Evolutionary conservation across 768 basidiomycete species (phyloP), one percentile per base, ranked within the genome.

Genomic region (Boletus tylopilopsis): DNA sequence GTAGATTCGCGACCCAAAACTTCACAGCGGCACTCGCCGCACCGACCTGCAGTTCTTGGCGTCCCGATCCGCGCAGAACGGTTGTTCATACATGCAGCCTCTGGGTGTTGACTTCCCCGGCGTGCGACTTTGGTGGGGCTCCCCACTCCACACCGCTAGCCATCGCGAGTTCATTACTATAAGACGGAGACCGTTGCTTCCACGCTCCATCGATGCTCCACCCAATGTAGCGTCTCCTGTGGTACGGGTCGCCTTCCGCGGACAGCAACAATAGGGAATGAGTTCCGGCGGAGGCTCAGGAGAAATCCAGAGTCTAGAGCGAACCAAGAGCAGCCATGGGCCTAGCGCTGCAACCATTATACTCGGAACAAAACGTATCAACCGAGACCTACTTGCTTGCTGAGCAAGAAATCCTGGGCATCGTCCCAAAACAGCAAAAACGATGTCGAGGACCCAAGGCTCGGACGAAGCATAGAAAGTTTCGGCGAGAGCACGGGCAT

Each of bases 41-140:
- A 40, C 22, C 21, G n/a, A 25, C 36, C 12, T 36, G 43, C 42
- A 41, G 11, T 41, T 51, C 61, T 61, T 61, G 61, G 60, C 60
- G 7, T 27, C 33, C 36, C 35, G 49, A 60, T 57, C 49, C 51
- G 57, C 41, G 33, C 23, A 44, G 30, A 25, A 19, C 22, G 45
- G 29, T 36, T 36, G 46, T 24, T 19, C 37, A 27, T 29, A 19
- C 27, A 29, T 24, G 11, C 37, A 27, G 37, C 49, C 40, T 49
- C 45, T 25, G 30, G 24, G 27, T n/a, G n/a, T 18, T 19, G 27
- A 19, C 24, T 34, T 32, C n/a, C 34, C 34, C 39, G 45, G 49
- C 43, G 21, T 33, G 46, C 24, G 43, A 42, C 27, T 21, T 39
- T 38, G 21, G 22, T 11, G 9, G 29, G 42, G 29, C 39, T 19